These are phyloP conservation scores for Debaryomyces psychrophilus DNA, from an alignment of 1,139 yeast species.

Conservation along the genomic window DNA sequence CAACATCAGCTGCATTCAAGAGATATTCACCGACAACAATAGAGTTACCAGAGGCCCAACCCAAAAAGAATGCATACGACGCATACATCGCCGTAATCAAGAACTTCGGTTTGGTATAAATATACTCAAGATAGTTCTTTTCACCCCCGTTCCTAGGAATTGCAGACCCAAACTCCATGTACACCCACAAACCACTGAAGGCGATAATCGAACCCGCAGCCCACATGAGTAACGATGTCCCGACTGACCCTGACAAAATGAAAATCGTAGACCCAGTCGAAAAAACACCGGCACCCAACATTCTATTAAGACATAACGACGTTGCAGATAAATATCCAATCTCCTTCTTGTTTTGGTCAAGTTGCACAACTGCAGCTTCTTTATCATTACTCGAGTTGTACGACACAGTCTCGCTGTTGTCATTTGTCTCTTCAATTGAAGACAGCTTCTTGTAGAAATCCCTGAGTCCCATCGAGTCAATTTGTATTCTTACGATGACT, in stretches of 20 bases:
- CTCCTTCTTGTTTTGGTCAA: slow-evolving; percentile 56
- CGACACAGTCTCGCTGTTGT: slow-evolving; percentile 9
- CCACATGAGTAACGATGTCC: slow-evolving; percentile 75
- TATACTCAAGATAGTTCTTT: slow-evolving; percentile 77
- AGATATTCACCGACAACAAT: slow-evolving; percentile 53
- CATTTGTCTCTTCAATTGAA: slow-evolving; percentile 5
- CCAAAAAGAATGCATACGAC: slow-evolving; percentile 72
- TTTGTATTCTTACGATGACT: not conserved
- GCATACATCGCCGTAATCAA: slow-evolving; percentile 77
- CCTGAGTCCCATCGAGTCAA: slow-evolving; percentile 9
- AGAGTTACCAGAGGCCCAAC: slow-evolving; percentile 84
- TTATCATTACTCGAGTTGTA: slow-evolving; percentile 19
- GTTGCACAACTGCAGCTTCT: slow-evolving; percentile 40
- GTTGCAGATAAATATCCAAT: slow-evolving; percentile 72
- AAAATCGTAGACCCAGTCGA: slow-evolving; percentile 83
- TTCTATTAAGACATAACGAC: slow-evolving; percentile 73
- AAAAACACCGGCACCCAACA: slow-evolving; percentile 88
- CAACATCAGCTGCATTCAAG: slow-evolving; percentile 71
- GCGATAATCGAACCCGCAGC: slow-evolving; percentile 76
- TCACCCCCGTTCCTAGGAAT: slow-evolving; percentile 90
- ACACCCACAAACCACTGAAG: slow-evolving; percentile 71
- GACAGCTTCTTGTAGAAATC: slow-evolving; percentile 10
- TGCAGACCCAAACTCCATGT: slow-evolving; percentile 83
- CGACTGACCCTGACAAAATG: slow-evolving; percentile 71
- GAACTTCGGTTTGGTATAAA: slow-evolving; percentile 68